These are phyloP conservation scores for Fusarium nisikadoi DNA, from an alignment of 2,329 filamentous ascomycete species.

Conservation along the genomic window DNA sequence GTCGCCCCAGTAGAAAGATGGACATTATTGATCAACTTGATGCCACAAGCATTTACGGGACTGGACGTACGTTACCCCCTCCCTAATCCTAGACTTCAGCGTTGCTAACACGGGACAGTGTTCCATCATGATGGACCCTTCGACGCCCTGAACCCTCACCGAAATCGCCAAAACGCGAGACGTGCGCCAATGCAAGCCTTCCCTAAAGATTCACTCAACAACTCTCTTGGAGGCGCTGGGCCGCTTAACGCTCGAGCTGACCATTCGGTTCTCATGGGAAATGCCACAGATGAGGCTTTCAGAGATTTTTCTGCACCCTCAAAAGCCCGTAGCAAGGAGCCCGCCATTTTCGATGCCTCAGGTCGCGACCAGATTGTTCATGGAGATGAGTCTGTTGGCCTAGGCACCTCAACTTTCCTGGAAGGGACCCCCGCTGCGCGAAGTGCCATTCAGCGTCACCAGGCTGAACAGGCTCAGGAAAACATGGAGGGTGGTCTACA, in stretches of 20 bases:
- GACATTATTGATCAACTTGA: slow-evolving; percentile 98
- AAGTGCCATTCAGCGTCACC: slow-evolving; percentile 78
- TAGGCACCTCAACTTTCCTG: slow-evolving; percentile 95
- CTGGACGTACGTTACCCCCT: slow-evolving; percentile 74
- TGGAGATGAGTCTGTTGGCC: slow-evolving; percentile 82
- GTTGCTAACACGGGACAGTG: slow-evolving; percentile 63
- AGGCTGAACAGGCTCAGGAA: slow-evolving; percentile 74
- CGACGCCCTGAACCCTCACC: slow-evolving; percentile 93
- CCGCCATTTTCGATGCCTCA: slow-evolving; percentile 74
- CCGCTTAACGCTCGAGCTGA: slow-evolving; percentile 85
- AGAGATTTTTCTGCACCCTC: slow-evolving; percentile 72
- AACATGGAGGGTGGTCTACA: slow-evolving; percentile 71
- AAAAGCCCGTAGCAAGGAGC: slow-evolving; percentile 53
- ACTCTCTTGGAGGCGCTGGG: slow-evolving; percentile 86
- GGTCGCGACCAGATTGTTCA: slow-evolving; percentile 78
- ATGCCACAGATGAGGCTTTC: slow-evolving; percentile 84
- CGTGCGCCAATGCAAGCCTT: slow-evolving; percentile 97
- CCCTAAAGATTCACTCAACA: slow-evolving; percentile 91
- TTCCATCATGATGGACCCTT: slow-evolving; percentile 99
- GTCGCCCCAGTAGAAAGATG: slow-evolving; percentile 64
- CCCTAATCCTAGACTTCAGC: not conserved
- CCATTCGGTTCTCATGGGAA: slow-evolving; percentile 87
- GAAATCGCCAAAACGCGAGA: slow-evolving; percentile 84
- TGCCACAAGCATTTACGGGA: slow-evolving; percentile 94
- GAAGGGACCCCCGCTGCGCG: slow-evolving; percentile 91